Conservation (phyloP, 495 filamentous ascomycete genomes). For the Xylaria castorea region DNA sequence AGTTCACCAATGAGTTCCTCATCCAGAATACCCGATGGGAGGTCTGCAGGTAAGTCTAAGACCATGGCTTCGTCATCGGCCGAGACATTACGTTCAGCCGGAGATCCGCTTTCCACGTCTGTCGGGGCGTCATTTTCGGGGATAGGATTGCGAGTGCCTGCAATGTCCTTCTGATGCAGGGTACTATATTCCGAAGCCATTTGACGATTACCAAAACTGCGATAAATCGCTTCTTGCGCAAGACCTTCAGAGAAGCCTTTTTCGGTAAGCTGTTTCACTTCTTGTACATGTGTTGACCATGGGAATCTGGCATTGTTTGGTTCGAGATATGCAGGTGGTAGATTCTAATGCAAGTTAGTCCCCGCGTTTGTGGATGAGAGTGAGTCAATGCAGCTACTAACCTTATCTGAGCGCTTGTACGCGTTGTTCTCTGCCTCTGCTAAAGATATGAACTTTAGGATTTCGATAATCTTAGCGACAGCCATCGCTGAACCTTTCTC, state of each 20-base stretch:
- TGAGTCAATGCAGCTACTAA: conserved; percentile 18
- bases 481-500: conserved; percentile 78
- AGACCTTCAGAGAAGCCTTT: conserved; percentile 52
- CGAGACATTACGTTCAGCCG: conserved; percentile 24
- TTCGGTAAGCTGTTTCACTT: conserved; percentile 40
- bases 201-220: conserved; percentile 70
- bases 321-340: conserved; percentile 44
- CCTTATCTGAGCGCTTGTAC: conserved; percentile 64
- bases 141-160: conserved; percentile 64
- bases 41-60: conserved; percentile 36
- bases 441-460: conserved; percentile 79
- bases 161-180: conserved; percentile 52
- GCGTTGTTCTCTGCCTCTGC: conserved; percentile 76
- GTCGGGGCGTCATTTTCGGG: conserved; percentile 61
- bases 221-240: conserved; percentile 79
- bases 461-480: conserved; percentile 80
- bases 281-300: conserved; percentile 36
- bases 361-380: not conserved
- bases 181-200: conserved; percentile 77
- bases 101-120: conserved; percentile 35
- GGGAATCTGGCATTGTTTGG: conserved; percentile 42
- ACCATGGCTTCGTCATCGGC: conserved; percentile 38
- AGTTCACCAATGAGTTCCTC: conserved; percentile 40
- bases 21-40: conserved; percentile 20
- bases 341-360: conserved; percentile 35